Percentiles rank a stretch among this genome's conserved stretches.
Conservation (phyloP, 2,329 filamentous ascomycete species). For the Trichoderma citrinoviride region DNA sequence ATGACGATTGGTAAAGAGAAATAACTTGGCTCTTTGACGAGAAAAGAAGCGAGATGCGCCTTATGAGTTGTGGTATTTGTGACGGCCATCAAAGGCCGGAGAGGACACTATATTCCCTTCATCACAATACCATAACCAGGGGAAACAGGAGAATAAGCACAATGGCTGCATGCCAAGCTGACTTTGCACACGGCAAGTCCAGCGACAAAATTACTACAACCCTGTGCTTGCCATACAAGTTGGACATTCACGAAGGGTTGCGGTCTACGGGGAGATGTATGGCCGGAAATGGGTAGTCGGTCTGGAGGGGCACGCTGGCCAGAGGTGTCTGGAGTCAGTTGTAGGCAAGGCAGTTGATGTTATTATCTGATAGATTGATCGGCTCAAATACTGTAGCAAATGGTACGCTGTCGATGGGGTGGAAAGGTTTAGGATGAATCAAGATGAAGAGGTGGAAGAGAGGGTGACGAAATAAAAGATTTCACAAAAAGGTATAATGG, state of each 20-base stretch:
- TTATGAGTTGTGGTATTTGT: background rate
- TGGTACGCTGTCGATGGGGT: background rate
- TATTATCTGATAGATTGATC: background rate
- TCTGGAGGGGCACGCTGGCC: background rate
- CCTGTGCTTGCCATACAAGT: background rate
- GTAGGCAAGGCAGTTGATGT: background rate
- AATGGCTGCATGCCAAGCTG: background rate
- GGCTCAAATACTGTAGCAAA: constrained; percentile 11
- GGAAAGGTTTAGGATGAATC: background rate
- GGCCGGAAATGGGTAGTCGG: background rate
- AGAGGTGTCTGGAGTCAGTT: constrained; percentile 13
- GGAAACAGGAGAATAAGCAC: background rate
- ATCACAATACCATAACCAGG: background rate
- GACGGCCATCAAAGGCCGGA: background rate
- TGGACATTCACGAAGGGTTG: background rate
- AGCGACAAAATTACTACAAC: background rate
- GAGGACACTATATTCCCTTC: background rate
- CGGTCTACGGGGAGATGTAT: background rate
- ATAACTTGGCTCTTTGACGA: background rate
- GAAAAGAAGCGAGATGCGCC: background rate
- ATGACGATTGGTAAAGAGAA: constrained; percentile 67
- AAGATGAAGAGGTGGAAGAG: background rate
- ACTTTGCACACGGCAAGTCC: background rate
- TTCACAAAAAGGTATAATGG: background rate
- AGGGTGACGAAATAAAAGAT: background rate